These are phyloP conservation scores for Zelonia costaricensis DNA, from an alignment of 208 protist genomes.

Conservation along the genomic window DNA sequence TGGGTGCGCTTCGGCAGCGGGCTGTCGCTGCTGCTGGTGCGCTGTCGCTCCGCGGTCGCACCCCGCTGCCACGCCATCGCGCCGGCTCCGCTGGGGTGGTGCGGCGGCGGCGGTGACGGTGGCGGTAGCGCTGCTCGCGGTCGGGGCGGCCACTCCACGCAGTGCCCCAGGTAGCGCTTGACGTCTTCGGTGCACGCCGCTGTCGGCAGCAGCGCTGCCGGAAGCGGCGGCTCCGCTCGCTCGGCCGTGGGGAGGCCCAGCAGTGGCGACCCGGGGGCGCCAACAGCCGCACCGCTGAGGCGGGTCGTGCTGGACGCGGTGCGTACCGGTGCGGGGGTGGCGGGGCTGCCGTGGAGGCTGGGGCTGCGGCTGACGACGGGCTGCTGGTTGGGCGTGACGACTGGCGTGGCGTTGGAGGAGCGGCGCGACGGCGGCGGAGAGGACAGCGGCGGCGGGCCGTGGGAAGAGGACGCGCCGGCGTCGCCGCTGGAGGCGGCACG, in stretches of 20 bases:
- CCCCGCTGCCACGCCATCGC: not conserved
- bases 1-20: not conserved
- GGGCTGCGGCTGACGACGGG: not conserved
- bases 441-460: not conserved
- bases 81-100: not conserved
- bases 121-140: slow-evolving; percentile 3
- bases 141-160: slow-evolving; percentile 39
- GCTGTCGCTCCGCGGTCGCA: not conserved
- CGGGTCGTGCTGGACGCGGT: too few relatives aligned
- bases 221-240: not conserved
- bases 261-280: slow-evolving; percentile 4
- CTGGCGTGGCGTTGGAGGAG: not conserved
- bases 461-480: not conserved
- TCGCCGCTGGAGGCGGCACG: too few relatives aligned
- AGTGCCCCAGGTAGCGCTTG: slow-evolving; percentile 38
- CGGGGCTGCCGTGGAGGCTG: not conserved
- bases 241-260: slow-evolving; percentile 3
- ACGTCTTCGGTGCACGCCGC: slow-evolving; percentile 39
- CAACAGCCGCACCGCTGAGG: too few relatives aligned
- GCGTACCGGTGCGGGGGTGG: not conserved
- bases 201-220: slow-evolving; percentile 8
- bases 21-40: too few relatives aligned
- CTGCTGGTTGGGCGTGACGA: not conserved
- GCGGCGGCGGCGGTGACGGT: too few relatives aligned
- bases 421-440: not conserved